Base-by-base conservation (phyloP, 2,329 filamentous ascomycete species). In the Colletotrichum liaoningense region DNA sequence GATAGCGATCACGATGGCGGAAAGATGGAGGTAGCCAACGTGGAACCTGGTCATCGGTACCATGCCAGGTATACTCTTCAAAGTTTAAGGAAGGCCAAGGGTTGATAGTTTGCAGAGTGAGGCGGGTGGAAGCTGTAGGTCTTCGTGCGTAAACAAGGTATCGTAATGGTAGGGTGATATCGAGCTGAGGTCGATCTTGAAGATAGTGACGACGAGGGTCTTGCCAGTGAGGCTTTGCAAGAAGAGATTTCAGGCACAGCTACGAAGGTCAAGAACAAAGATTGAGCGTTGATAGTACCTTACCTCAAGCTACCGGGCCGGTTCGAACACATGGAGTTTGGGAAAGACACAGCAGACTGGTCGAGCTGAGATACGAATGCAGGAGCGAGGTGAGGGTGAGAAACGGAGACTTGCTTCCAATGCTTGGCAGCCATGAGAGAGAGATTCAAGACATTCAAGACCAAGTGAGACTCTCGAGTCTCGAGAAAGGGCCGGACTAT, bases 381-480 rank as follows among this genome's bases (percentile, higher is more conserved):
- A 42, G 38, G 14, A 42, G 38, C 19, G 38, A 35, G 33, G 33
- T 35, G 33, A 42, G 38, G 3, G 38, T 42, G 38, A 42, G 38
- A 42, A 42, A 42, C 38, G 16, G 38, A 42, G 38, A 8, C 38
- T 42, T 42, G 38, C 38, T 42, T 42, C 38, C 38, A 42, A 16
- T 42, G 14, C 38, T 42, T 42, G 16, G 14, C 33, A 42, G 57
- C 38, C 33, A 49, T 42, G n/a, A 28, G 19, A 49, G 38, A 59
- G 66, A 72, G 59, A 64, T 60, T 58, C 58, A 58, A 67, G 63
- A 58, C 52, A 66, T 42, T 42, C 38, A 49, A 49, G 42, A n/a
- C 19, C 16, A 49, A 72, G 42, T 14, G 38, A 69, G 57, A 68
- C 67, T 42, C 26, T 30, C 57, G 54, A 63, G 55, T 42, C 38